Evolutionary conservation across 805 yeast genomes (phyloP), one percentile per base, ranked within the genome.

Genomic region (Kodamaea fukazawae): DNA sequence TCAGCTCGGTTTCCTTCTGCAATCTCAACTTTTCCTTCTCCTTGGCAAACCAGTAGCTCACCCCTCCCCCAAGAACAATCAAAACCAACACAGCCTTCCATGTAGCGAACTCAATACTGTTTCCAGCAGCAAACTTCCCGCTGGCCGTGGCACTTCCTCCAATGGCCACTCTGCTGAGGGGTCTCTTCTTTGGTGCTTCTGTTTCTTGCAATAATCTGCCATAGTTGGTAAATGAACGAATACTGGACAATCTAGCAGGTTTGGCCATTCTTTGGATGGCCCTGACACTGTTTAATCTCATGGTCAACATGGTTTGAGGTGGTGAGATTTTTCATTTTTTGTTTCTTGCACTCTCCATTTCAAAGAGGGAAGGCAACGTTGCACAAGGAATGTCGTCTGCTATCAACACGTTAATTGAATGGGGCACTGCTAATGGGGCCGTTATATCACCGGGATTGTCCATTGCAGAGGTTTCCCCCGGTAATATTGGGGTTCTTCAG

Each of bases 81-180:
- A 90, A 75, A 18, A 88, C 55, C 1, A 78, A 61, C 12, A 86
- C 79, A 1, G 95, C 89, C 54, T 85, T 86, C 95, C 97, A 88
- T 7, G 89, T 75, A 8, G 91, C 77, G 63, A 83, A 83, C 53
- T 86, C 95, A 41, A 85, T 71, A 29, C 78, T 68, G 38, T 56
- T 58, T 8, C 62, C 60, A 6, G 62, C 60, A 2, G 71, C 60
- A 42, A 59, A 63, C 43, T 67, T 61, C 38, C 67, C 49, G 45
- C 54, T 46, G 32, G 63, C 42, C 3, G 63, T 58, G 9, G 58
- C 51, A 1, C 71, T 39, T 1, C 81, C 83, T 7, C 95, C 95
- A 45, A 88, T 73, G 9, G 93, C 89, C 25, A 86, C 81, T 57
- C 95, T 70, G 47, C 91, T 84, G 43, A 88, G 65, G 10, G 95